phyloP scores from a whole-genome alignment of 768 basidiomycete species.

The Mycena pura region DNA sequence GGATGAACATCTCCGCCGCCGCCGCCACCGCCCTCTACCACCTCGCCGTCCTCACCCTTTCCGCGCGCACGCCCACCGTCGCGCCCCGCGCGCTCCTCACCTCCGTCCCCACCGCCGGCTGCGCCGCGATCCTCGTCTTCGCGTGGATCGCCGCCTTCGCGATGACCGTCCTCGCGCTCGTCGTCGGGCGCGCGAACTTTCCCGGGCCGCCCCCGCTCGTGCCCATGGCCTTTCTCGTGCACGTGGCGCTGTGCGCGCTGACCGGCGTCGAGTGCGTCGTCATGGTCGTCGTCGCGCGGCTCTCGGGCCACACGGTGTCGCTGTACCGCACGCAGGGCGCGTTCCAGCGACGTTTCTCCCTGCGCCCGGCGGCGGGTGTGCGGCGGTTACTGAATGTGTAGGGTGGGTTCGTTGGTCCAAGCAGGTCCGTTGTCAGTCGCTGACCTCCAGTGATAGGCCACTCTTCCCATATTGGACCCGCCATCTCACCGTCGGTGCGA shows the following conservation, averaged over 20 bases:
- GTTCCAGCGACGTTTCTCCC: not conserved
- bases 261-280: slow-evolving; percentile 9
- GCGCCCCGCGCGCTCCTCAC: not conserved
- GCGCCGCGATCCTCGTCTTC: slow-evolving; percentile 23
- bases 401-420: too few species aligned
- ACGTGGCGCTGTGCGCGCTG: slow-evolving; percentile 6
- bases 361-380: not conserved
- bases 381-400: not conserved
- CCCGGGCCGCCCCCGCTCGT: slow-evolving; percentile 22
- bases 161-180: slow-evolving; percentile 19
- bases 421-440: too few species aligned
- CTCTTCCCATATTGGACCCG: too few species aligned
- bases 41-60: slow-evolving; percentile 16
- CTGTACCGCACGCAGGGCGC: not conserved
- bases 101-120: slow-evolving; percentile 16
- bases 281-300: slow-evolving; percentile 8
- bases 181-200: slow-evolving; percentile 11
- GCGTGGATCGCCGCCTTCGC: slow-evolving; percentile 18
- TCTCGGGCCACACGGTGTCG: slow-evolving; percentile 1
- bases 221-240: slow-evolving; percentile 9
- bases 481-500: too few species aligned
- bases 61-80: slow-evolving; percentile 12
- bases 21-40: slow-evolving; percentile 17
- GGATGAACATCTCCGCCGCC: slow-evolving; percentile 22
- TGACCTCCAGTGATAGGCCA: too few species aligned